These are phyloP conservation scores for Mycena filopes DNA, from an alignment of 768 basidiomycete species.

Conservation along the genomic window DNA sequence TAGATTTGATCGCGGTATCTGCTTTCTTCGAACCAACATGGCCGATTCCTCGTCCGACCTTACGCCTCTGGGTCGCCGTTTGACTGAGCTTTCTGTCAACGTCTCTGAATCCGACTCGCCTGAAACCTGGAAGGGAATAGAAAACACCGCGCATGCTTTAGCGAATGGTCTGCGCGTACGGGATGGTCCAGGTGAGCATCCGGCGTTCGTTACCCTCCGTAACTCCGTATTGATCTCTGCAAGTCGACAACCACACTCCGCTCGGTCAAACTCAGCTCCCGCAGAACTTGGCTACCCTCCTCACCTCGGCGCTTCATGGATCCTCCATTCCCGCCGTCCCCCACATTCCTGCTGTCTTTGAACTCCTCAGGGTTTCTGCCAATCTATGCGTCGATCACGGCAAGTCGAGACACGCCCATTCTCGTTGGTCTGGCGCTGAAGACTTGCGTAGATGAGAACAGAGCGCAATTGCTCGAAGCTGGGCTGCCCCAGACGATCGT, in stretches of 20 bases:
- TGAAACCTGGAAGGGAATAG: slow-evolving; percentile 61
- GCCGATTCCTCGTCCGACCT: slow-evolving; percentile 41
- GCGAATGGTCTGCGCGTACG: slow-evolving; percentile 72
- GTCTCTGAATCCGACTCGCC: slow-evolving; percentile 44
- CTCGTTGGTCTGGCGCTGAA: neutral
- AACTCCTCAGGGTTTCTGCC: slow-evolving; percentile 81
- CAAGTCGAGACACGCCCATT: slow-evolving; percentile 42
- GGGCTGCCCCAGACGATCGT: slow-evolving; percentile 76
- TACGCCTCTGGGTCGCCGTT: slow-evolving; percentile 45
- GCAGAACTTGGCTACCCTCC: slow-evolving; percentile 68
- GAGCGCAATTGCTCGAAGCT: slow-evolving; percentile 75
- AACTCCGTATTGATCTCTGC: slow-evolving; percentile 30
- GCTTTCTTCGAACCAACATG: neutral
- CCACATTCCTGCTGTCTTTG: slow-evolving; percentile 65
- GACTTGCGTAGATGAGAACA: slow-evolving; percentile 71
- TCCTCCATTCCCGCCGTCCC: slow-evolving; percentile 54
- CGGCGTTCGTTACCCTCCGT: slow-evolving; percentile 18
- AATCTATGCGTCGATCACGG: slow-evolving; percentile 90
- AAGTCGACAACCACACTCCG: slow-evolving; percentile 77
- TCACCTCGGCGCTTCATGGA: slow-evolving; percentile 65
- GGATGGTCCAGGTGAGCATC: slow-evolving; percentile 58
- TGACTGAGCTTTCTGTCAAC: slow-evolving; percentile 47
- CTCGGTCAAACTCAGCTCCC: slow-evolving; percentile 76
- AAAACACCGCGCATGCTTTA: slow-evolving; percentile 62
- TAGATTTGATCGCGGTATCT: neutral